phyloP scores from a whole-genome alignment of 2,329 filamentous ascomycete species.

The Teratosphaeriaceae sp. region DNA sequence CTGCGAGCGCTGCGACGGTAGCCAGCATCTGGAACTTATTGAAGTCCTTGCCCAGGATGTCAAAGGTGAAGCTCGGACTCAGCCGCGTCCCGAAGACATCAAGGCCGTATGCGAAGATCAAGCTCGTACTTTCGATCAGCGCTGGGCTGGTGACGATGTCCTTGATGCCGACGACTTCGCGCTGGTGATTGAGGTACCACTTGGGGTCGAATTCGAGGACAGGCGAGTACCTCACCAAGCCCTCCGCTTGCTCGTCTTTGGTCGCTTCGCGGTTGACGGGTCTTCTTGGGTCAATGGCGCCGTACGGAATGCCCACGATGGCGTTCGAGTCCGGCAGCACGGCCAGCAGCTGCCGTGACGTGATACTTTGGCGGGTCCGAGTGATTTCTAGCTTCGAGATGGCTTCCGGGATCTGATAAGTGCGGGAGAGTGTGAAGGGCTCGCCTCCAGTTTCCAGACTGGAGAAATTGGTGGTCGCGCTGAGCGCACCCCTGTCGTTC shows the following conservation, averaged over 20 bases:
- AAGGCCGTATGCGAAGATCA: constrained; percentile 80
- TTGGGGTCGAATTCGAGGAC: constrained; percentile 78
- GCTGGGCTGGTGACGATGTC: constrained; percentile 70
- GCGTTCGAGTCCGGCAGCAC: constrained; percentile 66
- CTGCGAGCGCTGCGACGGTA: constrained; percentile 73
- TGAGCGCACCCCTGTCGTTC: constrained; percentile 79
- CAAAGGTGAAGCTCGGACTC: constrained; percentile 83
- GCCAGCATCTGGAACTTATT: constrained; percentile 79
- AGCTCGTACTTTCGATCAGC: constrained; percentile 81
- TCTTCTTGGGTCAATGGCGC: constrained; percentile 75
- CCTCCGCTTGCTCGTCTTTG: constrained; percentile 73
- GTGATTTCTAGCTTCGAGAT: constrained; percentile 76
- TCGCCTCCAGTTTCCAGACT: constrained; percentile 60
- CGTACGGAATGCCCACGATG: constrained; percentile 72
- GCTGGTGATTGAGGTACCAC: constrained; percentile 70
- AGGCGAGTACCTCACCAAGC: constrained; percentile 68
- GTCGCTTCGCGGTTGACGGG: constrained; percentile 80
- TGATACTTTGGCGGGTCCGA: constrained; percentile 87
- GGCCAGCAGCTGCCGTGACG: constrained; percentile 72
- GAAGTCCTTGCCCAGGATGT: constrained; percentile 88
- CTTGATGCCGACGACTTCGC: constrained; percentile 70
- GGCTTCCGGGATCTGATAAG: constrained; percentile 73
- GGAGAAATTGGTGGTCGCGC: constrained; percentile 65
- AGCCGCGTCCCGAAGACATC: constrained; percentile 85
- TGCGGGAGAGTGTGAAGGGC: constrained; percentile 71